Evolutionary conservation across 2,329 filamentous ascomycete species (phyloP), one percentile per base, ranked within the genome.

Genomic region (Aureobasidium sp.): DNA sequence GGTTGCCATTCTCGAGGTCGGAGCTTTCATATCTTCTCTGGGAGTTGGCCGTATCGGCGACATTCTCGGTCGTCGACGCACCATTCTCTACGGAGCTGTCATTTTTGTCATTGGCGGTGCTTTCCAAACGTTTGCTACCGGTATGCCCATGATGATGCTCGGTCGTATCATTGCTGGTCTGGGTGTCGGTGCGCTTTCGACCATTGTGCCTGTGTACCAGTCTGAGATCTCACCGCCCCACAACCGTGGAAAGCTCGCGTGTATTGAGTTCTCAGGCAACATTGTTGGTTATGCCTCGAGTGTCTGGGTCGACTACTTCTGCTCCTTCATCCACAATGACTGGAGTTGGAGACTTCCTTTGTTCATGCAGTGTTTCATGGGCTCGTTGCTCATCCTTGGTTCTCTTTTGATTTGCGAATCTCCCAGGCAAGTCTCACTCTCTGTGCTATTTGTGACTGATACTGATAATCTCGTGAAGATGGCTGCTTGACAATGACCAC

Each of bases 281-380:
- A 96, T 99, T 65, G 87, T 90, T 64, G 94, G 94, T 36, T 99
- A 99, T 73, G 88, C 93, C 60, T 91, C 91, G 59, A 97, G 93
- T 68, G 93, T 97, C 27, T 99, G 94, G 94, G 93, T 97, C 32
- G 94, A 99, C 75, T 99, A 97, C 76, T 93, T 94, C 69, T 97
- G 92, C 76, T 94, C 90, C 62, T 97, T 82, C 72, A 97, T 99
- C 71, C 76, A 90, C 64, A 90, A 81, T 69, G 80, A 97, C 73
- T 82, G 88, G 77, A 91, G 94, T 2, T 99, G 94, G 94, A 89
- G 94, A 53, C 69, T 97, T 48, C 94, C 94, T 1, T 78, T 99
- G 57, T 77, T 91, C 49, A 90, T 96, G 86, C 94, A 99, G 75
- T 97, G 94, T 70, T 74, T 95, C 50, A 97, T 99, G 92, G 94